Evolutionary conservation across 1,139 yeast genomes (phyloP), one percentile per base, ranked within the genome.

Genomic region (Geotrichum siamense): DNA sequence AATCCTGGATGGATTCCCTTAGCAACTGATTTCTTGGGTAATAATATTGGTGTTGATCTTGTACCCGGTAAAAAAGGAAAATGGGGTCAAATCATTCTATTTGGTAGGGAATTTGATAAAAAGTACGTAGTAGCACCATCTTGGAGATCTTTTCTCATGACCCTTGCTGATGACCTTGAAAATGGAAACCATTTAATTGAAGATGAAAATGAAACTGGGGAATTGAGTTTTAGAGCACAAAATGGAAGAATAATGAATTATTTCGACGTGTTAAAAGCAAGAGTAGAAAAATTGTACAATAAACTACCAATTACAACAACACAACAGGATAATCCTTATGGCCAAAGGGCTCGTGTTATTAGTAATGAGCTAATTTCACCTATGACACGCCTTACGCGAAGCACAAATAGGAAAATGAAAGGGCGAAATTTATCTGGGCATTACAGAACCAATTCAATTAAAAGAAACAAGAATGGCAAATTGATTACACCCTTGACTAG

Each of bases 1-100:
- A 86, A 85, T 61, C 79, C 86, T 4, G 77, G 75, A 57, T 89
- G 97, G 97, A 79, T 89, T 44, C 97, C 97, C 1, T 63, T 89
- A 35, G 76, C 85, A 16, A 84, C 94, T 8, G 97, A 89, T 60
- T 78, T 78, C 48, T 79, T 82, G 6, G 97, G 97, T 15, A 89
- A 87, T 64, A 86, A 86, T 58, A 79, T 89, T 43, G 96, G 89
- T 40, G 71, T 89, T 12, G 97, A 89, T 63, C 70, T 89, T 50
- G 82, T 89, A 2, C 96, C 96, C 1, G 95, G 84, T 3, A 68
- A 76, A 2, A 64, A 68, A 13, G 95, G 95, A 25, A 69, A 64
- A 34, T 73, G 78, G 69, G 97, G 96, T 13, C 95, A 87, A 61
- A 83, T 84, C 23, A 84, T 87, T 45, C 60, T 84, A 43, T 87